Evolutionary conservation across 1,284 basidiomycete genomes (phyloP), one percentile per base, ranked within the genome.

Genomic region (Apiotrichum veenhuisii): DNA sequence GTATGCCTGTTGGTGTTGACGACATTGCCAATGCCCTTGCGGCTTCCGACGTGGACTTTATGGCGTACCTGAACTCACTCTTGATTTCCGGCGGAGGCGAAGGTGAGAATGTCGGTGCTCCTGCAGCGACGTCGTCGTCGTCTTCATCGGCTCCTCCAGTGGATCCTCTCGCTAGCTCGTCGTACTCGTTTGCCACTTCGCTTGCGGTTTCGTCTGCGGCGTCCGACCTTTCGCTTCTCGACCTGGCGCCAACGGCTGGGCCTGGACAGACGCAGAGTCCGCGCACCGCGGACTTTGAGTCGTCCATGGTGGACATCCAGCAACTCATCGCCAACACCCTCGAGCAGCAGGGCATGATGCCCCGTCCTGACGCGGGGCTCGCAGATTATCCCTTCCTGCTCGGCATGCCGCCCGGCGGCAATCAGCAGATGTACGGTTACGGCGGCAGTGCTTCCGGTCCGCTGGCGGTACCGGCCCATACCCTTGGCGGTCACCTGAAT

Each of bases 61-160:
- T 64, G 59, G 58, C 64, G 10, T 66, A 62, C 50, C 54, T 68
- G 55, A 66, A 66, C 45, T 50, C 52, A 26, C 33, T 68, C 7
- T n/a, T 62, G 12, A 43, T 41, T 7, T n/a, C 22, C 22, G 22
- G 27, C 41, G 25, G 11, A 20, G 23, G 20, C 26, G 40, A 41
- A 2, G 10, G 2, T 9, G 40, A 41, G 5, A 5, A n/a, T 18
- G 20, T 41, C 15, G 15, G 11, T 41, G 10, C 40, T n/a, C 9
- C 40, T 10, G 20, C 40, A n/a, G n/a, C 40, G 2, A 7, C n/a
- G 12, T 11, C 40, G 33, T 7, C 45, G 23, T 12, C 17, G 15
- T 30, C 27, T 5, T 10, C 20, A 12, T 44, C 46, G 30, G 11
- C 44, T 20, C 5, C 46, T 7, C 12, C 46, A 7, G 26, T 33